Evolutionary conservation across 108 stramenopile genomes (phyloP).

Genomic region (Mediolabrus comicus): DNA sequence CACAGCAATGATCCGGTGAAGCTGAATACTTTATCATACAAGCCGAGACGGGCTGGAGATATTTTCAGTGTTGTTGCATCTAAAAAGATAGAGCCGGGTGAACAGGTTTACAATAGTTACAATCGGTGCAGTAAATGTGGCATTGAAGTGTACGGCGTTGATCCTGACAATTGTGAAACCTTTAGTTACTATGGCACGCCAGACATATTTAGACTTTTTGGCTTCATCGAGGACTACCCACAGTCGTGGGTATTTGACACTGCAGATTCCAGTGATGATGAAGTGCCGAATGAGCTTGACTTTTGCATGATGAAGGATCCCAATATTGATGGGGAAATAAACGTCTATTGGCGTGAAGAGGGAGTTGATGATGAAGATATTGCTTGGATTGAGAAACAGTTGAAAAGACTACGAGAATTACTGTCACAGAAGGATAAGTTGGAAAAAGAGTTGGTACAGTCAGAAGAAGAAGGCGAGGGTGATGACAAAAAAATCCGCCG

Average conservation of each 20-base stretch:
- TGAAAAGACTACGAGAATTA: constrained; percentile 18
- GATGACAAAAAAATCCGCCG: constrained; percentile 23
- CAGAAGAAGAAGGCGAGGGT: background rate
- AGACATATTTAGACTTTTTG: constrained; percentile 25
- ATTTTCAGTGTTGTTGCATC: constrained; percentile 31
- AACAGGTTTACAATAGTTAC: constrained; percentile 47
- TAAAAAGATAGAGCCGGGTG: constrained; percentile 28
- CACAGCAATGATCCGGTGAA: constrained; percentile 41
- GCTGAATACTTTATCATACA: constrained; percentile 38
- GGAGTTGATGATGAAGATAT: constrained; percentile 24
- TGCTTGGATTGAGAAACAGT: constrained; percentile 21
- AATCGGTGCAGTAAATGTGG: constrained; percentile 45
- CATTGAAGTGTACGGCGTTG: constrained; percentile 2
- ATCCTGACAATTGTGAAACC: constrained; percentile 26
- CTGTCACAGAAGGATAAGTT: constrained; percentile 7
- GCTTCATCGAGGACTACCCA: constrained; percentile 30
- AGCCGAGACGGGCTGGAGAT: constrained; percentile 19
- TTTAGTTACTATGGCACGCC: constrained; percentile 19
- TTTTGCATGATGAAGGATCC: constrained; percentile 19
- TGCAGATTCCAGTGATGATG: background rate
- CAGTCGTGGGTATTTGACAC: constrained; percentile 44
- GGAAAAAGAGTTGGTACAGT: constrained; percentile 27
- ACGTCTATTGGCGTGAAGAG: constrained; percentile 10
- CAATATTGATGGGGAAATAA: constrained; percentile 10
- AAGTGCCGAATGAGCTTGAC: constrained; percentile 11